Conservation (phyloP, 352 stramenopile genomes). For the Phytophthora meadii region DNA sequence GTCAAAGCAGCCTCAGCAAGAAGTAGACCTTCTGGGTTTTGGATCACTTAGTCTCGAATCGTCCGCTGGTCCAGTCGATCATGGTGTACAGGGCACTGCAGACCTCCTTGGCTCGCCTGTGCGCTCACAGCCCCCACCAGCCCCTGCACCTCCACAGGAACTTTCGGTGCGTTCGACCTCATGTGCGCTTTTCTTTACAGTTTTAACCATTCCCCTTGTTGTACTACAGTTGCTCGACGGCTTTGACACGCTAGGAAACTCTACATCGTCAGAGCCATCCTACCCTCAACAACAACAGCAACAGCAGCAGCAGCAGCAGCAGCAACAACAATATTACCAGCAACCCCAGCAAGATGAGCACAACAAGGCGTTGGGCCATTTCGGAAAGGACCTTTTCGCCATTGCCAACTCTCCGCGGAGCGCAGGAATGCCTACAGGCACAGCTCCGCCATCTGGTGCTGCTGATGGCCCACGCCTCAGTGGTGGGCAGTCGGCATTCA, state of each 20-base stretch:
- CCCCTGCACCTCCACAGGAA: slow-evolving; percentile 43
- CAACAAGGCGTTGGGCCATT: slow-evolving; percentile 74
- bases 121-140: slow-evolving; percentile 22
- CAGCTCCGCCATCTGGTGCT: slow-evolving; percentile 10
- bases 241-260: slow-evolving; percentile 53
- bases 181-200: slow-evolving; percentile 17
- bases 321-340: slow-evolving; percentile 42
- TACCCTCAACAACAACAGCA: slow-evolving; percentile 44
- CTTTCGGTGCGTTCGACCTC: slow-evolving; percentile 55
- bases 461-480: slow-evolving; percentile 27
- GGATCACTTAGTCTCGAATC: slow-evolving; percentile 60
- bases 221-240: slow-evolving; percentile 48
- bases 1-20: slow-evolving; percentile 38
- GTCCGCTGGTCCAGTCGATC: slow-evolving; percentile 22
- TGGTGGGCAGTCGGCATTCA: slow-evolving; percentile 81
- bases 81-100: slow-evolving; percentile 14
- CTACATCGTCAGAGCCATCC: slow-evolving; percentile 38
- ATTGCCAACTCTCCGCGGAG: slow-evolving; percentile 84
- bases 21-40: slow-evolving; percentile 86
- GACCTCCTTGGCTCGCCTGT: slow-evolving; percentile 38
- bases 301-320: slow-evolving; percentile 10
- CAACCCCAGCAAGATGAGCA: slow-evolving; percentile 54
- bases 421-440: slow-evolving; percentile 24
- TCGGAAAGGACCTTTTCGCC: slow-evolving; percentile 88
- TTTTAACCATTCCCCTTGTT: not conserved